Evolutionary conservation across 257 asterid genomes (phyloP).

Genomic region (Apocynum venetum): DNA sequence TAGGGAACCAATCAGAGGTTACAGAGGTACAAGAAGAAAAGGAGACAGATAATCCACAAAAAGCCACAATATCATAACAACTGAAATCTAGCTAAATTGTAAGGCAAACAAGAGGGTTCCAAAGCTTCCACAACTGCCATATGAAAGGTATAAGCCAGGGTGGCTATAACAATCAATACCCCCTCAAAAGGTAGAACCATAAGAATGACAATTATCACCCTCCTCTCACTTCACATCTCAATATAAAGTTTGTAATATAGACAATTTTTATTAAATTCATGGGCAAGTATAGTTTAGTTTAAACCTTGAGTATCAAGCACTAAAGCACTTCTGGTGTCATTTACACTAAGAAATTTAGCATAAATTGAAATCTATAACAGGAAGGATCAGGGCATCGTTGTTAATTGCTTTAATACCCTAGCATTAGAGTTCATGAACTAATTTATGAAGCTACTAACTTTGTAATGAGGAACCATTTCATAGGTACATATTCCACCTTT

Average conservation of each 20-base stretch:
- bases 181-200: not conserved
- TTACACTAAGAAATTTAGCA: not conserved
- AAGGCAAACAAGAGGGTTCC: not conserved
- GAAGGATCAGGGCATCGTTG: not conserved
- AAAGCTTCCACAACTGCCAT: not conserved
- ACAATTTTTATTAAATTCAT: not conserved
- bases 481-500: not conserved
- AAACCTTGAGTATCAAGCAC: not conserved
- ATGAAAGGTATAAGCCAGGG: not conserved
- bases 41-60: not conserved
- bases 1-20: not conserved
- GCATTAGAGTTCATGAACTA: not conserved
- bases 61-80: not conserved
- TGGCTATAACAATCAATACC: not conserved
- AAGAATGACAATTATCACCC: not conserved
- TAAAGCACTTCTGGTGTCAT: not conserved
- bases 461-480: not conserved
- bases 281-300: not conserved
- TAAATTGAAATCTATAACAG: not conserved
- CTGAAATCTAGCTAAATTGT: not conserved
- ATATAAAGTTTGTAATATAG: no score
- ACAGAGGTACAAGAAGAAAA: not conserved
- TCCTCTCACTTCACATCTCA: not conserved
- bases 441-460: not conserved
- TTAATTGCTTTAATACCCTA: not conserved